Evolutionary conservation across 768 basidiomycete genomes (phyloP).

Genomic region (Mycena alexandri): DNA sequence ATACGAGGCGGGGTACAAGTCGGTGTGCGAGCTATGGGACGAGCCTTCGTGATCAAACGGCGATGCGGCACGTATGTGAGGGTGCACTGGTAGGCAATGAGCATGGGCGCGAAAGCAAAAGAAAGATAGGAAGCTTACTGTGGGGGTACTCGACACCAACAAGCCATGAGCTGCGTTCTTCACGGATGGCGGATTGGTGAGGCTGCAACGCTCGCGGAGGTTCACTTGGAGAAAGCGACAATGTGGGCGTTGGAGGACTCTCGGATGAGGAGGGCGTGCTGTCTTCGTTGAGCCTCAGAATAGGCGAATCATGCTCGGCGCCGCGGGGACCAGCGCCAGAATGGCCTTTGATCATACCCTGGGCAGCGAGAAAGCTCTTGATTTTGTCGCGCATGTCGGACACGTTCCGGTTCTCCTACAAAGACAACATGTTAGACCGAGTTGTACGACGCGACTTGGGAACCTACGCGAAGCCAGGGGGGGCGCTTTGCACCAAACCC

Average conservation of each 20-base stretch:
- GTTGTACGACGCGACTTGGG: slow-evolving; percentile 21
- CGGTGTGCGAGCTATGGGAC: slow-evolving; percentile 35
- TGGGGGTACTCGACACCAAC: slow-evolving; percentile 12
- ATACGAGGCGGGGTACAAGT: slow-evolving; percentile 27
- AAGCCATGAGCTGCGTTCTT: slow-evolving; percentile 24
- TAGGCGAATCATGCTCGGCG: slow-evolving; percentile 66
- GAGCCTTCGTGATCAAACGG: slow-evolving; percentile 24
- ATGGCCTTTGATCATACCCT: slow-evolving; percentile 93
- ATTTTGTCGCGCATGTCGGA: slow-evolving; percentile 80
- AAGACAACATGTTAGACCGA: slow-evolving; percentile 13
- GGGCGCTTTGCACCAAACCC: slow-evolving; percentile 90
- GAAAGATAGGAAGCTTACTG: slow-evolving; percentile 28
- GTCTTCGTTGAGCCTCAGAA: slow-evolving; percentile 65
- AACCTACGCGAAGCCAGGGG: slow-evolving; percentile 84
- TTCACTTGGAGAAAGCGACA: slow-evolving; percentile 35
- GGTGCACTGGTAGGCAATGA: slow-evolving; percentile 3
- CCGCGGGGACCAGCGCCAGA: slow-evolving; percentile 76
- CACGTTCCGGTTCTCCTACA: slow-evolving; percentile 78
- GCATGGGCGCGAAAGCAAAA: neutral
- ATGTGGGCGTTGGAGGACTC: slow-evolving; percentile 56
- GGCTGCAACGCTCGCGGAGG: slow-evolving; percentile 29
- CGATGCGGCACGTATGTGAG: slow-evolving; percentile 29
- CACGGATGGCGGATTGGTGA: slow-evolving; percentile 40
- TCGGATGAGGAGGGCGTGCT: slow-evolving; percentile 53
- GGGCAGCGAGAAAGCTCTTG: slow-evolving; percentile 81